These are phyloP conservation scores for Strobilomyces echinocephalus DNA, from an alignment of 768 basidiomycete species.

Conservation along the genomic window DNA sequence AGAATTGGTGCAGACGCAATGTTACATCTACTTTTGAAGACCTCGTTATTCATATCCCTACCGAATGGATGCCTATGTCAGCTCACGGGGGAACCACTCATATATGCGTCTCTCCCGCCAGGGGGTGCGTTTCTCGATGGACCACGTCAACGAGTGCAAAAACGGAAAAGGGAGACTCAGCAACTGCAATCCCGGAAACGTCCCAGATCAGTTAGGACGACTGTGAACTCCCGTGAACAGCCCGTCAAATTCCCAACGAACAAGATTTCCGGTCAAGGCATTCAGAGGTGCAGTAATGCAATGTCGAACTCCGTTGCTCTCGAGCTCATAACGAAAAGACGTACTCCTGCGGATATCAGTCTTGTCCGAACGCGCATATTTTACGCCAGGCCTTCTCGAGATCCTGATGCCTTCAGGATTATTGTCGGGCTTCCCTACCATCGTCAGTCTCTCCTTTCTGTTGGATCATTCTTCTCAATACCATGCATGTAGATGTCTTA, in stretches of 20 bases:
- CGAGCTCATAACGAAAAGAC: slow-evolving; percentile 26
- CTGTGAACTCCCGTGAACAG: slow-evolving; percentile 1
- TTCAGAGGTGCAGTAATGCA: slow-evolving; percentile 18
- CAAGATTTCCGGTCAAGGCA: slow-evolving; percentile 4
- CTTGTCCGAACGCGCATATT: slow-evolving; percentile 58
- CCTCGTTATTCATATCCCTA: slow-evolving; percentile 69
- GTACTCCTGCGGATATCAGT: slow-evolving; percentile 46
- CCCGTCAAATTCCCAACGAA: slow-evolving; percentile 4
- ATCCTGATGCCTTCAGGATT: slow-evolving; percentile 47
- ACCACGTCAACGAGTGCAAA: slow-evolving; percentile 7
- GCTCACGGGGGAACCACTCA: slow-evolving; percentile 67
- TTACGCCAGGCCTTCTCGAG: slow-evolving; percentile 55
- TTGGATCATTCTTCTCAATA: not conserved
- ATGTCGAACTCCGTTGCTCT: not conserved
- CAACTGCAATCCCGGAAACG: slow-evolving; percentile 27
- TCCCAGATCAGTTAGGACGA: slow-evolving; percentile 10
- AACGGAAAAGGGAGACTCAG: slow-evolving; percentile 19
- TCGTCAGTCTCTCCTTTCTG: slow-evolving; percentile 42
- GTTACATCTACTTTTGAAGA: slow-evolving; percentile 71
- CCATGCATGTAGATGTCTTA: slow-evolving; percentile 51
- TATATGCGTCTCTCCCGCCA: slow-evolving; percentile 35
- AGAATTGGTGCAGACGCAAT: slow-evolving; percentile 79
- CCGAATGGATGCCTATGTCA: slow-evolving; percentile 86
- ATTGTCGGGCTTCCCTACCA: slow-evolving; percentile 62
- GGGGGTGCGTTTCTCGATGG: slow-evolving; percentile 11